Percentiles rank a stretch among this genome's conserved stretches.
Conservation (phyloP, 1,139 yeast genomes). For the Diutina catenulata region DNA sequence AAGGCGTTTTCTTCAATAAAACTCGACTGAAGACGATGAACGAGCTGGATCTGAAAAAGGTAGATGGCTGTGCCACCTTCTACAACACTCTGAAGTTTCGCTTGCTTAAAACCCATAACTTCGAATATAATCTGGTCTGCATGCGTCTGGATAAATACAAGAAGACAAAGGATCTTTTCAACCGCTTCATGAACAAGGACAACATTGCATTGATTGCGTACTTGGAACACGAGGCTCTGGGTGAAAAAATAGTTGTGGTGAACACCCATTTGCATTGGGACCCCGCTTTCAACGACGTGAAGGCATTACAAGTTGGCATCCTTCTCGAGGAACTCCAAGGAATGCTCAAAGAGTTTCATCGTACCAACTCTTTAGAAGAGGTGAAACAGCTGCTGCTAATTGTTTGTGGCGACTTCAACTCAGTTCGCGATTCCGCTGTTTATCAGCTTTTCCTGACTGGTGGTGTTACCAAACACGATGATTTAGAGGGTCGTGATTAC, state of each 20-base stretch:
- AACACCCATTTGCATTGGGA: constrained; percentile 99
- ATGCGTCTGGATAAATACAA: constrained; percentile 82
- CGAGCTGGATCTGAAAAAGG: constrained; percentile 72
- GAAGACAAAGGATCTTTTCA: constrained; percentile 88
- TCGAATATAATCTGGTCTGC: constrained; percentile 84
- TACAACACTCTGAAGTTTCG: constrained; percentile 61
- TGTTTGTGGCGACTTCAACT: constrained; percentile 94
- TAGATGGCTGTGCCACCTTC: constrained; percentile 96
- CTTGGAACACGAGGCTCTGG: constrained; percentile 62
- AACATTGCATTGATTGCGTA: constrained; percentile 78
- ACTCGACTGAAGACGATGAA: constrained; percentile 90
- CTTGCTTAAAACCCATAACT: constrained; percentile 55
- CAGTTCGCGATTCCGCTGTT: constrained; percentile 80
- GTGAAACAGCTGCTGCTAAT: constrained; percentile 60
- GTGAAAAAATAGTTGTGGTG: constrained; percentile 62
- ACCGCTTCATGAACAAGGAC: constrained; percentile 93
- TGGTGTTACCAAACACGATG: constrained; percentile 58
- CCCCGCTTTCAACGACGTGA: constrained; percentile 92
- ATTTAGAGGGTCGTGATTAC: constrained; percentile 77
- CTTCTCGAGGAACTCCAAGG: constrained; percentile 77
- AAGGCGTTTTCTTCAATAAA: constrained; percentile 73
- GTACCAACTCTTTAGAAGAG: constrained; percentile 37
- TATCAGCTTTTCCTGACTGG: constrained; percentile 83
- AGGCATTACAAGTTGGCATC: constrained; percentile 89
- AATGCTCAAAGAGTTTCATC: constrained; percentile 40